A percentile compares a stretch with the other conserved stretches of the same genome.
These are phyloP conservation scores for Tolypocladium tropicale DNA, from an alignment of 2,329 filamentous ascomycete species.

Conservation along the genomic window DNA sequence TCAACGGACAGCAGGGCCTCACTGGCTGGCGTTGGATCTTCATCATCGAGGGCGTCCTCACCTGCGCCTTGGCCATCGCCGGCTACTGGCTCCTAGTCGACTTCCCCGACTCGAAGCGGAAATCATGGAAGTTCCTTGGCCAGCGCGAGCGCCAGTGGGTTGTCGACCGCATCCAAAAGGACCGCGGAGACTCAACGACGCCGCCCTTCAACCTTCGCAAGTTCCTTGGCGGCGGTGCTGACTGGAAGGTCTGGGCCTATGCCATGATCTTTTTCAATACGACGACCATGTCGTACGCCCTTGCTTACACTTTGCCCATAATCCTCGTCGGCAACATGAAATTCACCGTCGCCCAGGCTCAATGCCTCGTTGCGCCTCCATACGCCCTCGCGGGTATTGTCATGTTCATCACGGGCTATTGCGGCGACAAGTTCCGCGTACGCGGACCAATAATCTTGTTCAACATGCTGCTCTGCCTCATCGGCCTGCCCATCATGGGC, in stretches of 20 bases:
- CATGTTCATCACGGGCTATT: slow-evolving; percentile 49
- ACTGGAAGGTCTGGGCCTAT: slow-evolving; percentile 54
- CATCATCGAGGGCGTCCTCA: slow-evolving; percentile 43
- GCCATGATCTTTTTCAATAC: slow-evolving; percentile 52
- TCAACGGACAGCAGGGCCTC: slow-evolving; percentile 43
- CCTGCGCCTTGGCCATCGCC: slow-evolving; percentile 36
- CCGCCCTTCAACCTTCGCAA: slow-evolving; percentile 38
- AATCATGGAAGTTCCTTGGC: slow-evolving; percentile 42
- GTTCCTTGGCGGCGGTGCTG: slow-evolving; percentile 35
- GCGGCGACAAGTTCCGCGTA: slow-evolving; percentile 55
- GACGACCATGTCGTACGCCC: slow-evolving; percentile 63
- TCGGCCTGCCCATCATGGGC: slow-evolving; percentile 65
- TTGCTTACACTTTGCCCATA: slow-evolving; percentile 71
- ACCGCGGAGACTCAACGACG: slow-evolving; percentile 45
- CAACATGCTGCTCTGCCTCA: slow-evolving; percentile 55
- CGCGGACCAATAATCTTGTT: slow-evolving; percentile 56
- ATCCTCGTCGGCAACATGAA: slow-evolving; percentile 55
- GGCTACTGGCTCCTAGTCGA: slow-evolving; percentile 52
- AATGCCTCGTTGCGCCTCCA: slow-evolving; percentile 63
- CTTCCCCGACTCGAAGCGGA: slow-evolving; percentile 48
- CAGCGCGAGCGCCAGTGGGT: slow-evolving; percentile 41
- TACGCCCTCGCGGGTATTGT: slow-evolving; percentile 55
- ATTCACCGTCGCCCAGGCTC: slow-evolving; percentile 51
- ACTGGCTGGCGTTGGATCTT: slow-evolving; percentile 61
- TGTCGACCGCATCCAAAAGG: slow-evolving; percentile 41